Percentiles rank a stretch among this genome's conserved stretches.
phyloP scores from a whole-genome alignment of 805 yeast genomes.

The Ascoidea asiatica region DNA sequence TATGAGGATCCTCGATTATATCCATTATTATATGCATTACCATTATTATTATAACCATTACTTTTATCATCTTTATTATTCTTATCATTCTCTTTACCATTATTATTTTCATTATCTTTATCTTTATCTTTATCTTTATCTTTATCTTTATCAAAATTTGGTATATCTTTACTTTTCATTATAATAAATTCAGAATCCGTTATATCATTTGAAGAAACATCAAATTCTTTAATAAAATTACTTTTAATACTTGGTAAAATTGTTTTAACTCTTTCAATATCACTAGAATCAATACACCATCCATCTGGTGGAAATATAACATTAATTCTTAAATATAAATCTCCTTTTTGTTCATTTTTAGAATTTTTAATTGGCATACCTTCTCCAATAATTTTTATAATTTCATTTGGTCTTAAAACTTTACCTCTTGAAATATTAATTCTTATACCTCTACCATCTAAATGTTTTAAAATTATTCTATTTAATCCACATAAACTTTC shows the following conservation, averaged over 20 bases:
- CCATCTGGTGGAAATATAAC: constrained; percentile 75
- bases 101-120: too few relatives aligned
- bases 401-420: constrained; percentile 69
- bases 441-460: constrained; percentile 66
- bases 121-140: background rate
- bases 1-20: too few relatives aligned
- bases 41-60: too few relatives aligned
- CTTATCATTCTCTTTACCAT: too few relatives aligned
- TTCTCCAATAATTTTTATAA: constrained; percentile 48
- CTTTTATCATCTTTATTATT: too few relatives aligned
- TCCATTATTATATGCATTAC: too few relatives aligned
- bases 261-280: constrained; percentile 37
- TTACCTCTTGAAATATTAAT: constrained; percentile 62
- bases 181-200: constrained; percentile 16
- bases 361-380: constrained; percentile 66
- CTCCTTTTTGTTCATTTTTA: constrained; percentile 33
- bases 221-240: constrained; percentile 5
- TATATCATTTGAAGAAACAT: constrained; percentile 18
- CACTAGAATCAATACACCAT: constrained; percentile 72
- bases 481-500: constrained; percentile 82
- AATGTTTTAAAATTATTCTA: constrained; percentile 48
- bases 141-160: background rate
- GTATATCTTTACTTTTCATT: constrained; percentile 9
- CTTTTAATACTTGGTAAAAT: constrained; percentile 30
- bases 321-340: constrained; percentile 53